Conservation (phyloP, 2,329 filamentous ascomycete species). For the Alternaria triticimaculans region DNA sequence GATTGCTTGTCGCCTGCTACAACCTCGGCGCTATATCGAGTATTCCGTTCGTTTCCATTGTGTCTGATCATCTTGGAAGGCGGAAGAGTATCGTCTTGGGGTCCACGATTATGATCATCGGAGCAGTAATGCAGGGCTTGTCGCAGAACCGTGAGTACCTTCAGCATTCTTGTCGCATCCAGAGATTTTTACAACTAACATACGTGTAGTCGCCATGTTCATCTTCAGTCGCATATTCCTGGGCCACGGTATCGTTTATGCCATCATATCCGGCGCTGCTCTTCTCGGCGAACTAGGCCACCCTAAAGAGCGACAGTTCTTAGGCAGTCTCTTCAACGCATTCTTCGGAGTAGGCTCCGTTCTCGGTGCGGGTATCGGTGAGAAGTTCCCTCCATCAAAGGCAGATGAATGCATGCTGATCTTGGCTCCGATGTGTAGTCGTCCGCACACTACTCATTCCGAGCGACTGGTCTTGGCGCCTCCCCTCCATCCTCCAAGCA, state of each 20-base stretch:
- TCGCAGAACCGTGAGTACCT: constrained; percentile 48
- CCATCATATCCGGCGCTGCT: constrained; percentile 69
- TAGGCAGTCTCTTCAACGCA: constrained; percentile 73
- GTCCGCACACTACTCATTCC: constrained; percentile 67
- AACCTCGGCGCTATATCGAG: constrained; percentile 65
- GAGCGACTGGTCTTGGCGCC: constrained; percentile 71
- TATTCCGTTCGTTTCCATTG: constrained; percentile 63
- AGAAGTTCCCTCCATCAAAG: neutral
- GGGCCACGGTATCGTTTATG: constrained; percentile 71
- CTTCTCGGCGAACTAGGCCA: constrained; percentile 71
- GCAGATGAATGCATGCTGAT: neutral
- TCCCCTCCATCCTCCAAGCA: constrained; percentile 69
- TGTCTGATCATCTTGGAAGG: constrained; percentile 64
- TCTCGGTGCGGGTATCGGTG: constrained; percentile 62
- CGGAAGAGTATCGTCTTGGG: constrained; percentile 65
- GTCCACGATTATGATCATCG: constrained; percentile 61
- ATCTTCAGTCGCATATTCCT: constrained; percentile 67
- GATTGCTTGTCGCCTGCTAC: constrained; percentile 66
- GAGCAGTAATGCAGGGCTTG: constrained; percentile 64
- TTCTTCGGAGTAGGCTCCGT: constrained; percentile 67
- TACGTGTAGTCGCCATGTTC: constrained; percentile 55
- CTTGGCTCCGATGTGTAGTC: constrained; percentile 39
- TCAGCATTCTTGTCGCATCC: too few relatives aligned
- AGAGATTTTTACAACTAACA: neutral
- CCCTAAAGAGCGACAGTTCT: constrained; percentile 69